Percentiles rank a stretch among this genome's conserved stretches.
Evolutionary conservation across 768 basidiomycete species (phyloP).

Genomic region (Solioccasus polychromus): DNA sequence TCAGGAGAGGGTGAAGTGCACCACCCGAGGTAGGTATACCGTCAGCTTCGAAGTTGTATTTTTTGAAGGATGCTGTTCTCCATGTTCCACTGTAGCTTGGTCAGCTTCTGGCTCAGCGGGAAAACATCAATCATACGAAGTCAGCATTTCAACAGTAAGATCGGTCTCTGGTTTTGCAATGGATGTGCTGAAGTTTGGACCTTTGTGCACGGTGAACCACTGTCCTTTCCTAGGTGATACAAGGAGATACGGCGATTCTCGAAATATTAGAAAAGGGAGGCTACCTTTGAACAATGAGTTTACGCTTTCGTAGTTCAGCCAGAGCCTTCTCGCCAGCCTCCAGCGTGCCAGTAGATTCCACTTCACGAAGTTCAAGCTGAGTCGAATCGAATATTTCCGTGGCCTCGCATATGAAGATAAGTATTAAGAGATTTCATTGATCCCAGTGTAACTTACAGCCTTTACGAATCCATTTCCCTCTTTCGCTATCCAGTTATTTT

Average conservation of each 20-base stretch:
- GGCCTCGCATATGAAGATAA: slow-evolving; percentile 41
- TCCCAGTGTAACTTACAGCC: slow-evolving; percentile 51
- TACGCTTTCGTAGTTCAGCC: slow-evolving; percentile 88
- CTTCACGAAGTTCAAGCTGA: slow-evolving; percentile 67
- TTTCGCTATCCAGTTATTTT: slow-evolving; percentile 94
- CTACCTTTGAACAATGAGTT: slow-evolving; percentile 82
- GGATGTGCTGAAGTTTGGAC: slow-evolving; percentile 83
- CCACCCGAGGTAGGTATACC: slow-evolving; percentile 88
- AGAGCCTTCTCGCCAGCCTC: slow-evolving; percentile 76
- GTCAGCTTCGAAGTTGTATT: slow-evolving; percentile 98
- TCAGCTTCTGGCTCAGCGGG: slow-evolving; percentile 1
- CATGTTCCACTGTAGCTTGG: slow-evolving; percentile 72
- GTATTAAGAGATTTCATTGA: neutral
- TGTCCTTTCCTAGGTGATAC: slow-evolving; percentile 75
- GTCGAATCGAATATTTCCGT: slow-evolving; percentile 70
- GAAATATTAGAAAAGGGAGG: neutral
- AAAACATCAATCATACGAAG: slow-evolving; percentile 55
- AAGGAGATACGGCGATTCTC: slow-evolving; percentile 3
- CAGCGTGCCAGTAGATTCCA: slow-evolving; percentile 70
- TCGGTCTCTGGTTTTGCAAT: slow-evolving; percentile 94
- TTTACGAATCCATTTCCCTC: slow-evolving; percentile 86
- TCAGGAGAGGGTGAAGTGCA: slow-evolving; percentile 92
- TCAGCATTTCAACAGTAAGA: slow-evolving; percentile 91
- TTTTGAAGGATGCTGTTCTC: slow-evolving; percentile 93
- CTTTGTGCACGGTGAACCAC: slow-evolving; percentile 90